These are phyloP conservation scores for Arabidopsis lyrata DNA, from an alignment of 441 rosid species.

Conservation along the genomic window DNA sequence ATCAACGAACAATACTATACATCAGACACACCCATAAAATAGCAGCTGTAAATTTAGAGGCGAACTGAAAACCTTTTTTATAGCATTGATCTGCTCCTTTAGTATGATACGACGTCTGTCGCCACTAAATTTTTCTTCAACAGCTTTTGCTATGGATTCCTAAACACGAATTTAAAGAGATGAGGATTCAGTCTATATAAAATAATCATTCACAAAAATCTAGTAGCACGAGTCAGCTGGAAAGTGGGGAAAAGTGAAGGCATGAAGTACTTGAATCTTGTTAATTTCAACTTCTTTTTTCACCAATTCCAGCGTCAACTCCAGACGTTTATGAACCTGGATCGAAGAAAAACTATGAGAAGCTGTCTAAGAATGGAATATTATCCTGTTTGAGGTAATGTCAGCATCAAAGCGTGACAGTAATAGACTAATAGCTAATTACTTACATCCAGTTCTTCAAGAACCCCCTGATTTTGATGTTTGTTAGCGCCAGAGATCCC, in stretches of 20 bases:
- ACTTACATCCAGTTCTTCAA: slow-evolving; percentile 96
- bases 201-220: slow-evolving; percentile 29
- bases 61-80: slow-evolving; percentile 73
- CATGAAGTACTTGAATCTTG: slow-evolving; percentile 78
- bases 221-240: background rate
- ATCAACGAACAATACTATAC: slow-evolving; percentile 25
- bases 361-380: slow-evolving; percentile 6
- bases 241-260: slow-evolving; percentile 16
- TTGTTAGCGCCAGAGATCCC: slow-evolving; percentile 93
- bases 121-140: slow-evolving; percentile 90
- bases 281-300: slow-evolving; percentile 93
- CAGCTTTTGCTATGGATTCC: slow-evolving; percentile 92
- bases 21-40: background rate
- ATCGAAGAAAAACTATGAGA: slow-evolving; percentile 16
- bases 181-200: slow-evolving; percentile 26
- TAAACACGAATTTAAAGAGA: slow-evolving; percentile 43
- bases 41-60: slow-evolving; percentile 12
- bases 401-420: slow-evolving; percentile 13
- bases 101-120: slow-evolving; percentile 84
- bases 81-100: slow-evolving; percentile 95
- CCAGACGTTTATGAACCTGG: slow-evolving; percentile 86
- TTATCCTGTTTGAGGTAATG: slow-evolving; percentile 12
- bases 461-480: slow-evolving; percentile 78
- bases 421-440: slow-evolving; percentile 10
- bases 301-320: slow-evolving; percentile 72